Base-by-base conservation (phyloP, 1,284 basidiomycete genomes). In the Kalmanozyma brasiliensis region DNA sequence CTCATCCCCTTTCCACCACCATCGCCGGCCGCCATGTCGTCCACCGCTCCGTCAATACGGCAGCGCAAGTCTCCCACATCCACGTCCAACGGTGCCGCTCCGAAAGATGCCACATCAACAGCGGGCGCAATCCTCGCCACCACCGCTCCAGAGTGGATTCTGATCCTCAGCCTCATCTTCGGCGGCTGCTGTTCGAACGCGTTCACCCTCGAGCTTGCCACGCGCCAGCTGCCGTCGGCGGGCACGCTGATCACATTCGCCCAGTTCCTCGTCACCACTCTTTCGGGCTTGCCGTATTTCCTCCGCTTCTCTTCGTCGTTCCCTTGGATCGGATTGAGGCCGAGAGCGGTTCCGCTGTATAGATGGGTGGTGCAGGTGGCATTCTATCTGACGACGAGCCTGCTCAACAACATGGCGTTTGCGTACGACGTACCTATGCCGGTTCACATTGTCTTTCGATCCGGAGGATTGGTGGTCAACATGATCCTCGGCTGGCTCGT, bases 391-490 rank as follows among this genome's bases (percentile, higher is more conserved):
- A 82, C 86, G 8, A 87, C 93, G 53, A 93, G 90, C n/a, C 80
- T 89, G 52, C 84, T 97, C 74, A 97, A 97, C 84, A 97, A 96
- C 83, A 88, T 87, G 22, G 94, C 93, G 1, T 96, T 97, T 80
- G 91, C 88, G 4, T 93, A 65, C 48, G 83, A 87, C 58, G 90
- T 96, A 56, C 93, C 94, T 14, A 92, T 96, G 88, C 85, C 91
- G 0, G 90, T 97, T 1, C 94, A 97, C 82, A 96, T 97, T 81
- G 91, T 97, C 57, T 97, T 96, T 79, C 86, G 94, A 33, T 93
- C 91, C 73, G 93, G 91, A 1, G 94, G 93, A n/a, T 83, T 92
- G 76, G 86, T 90, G n/a, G 83, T 92, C 42, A 91, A 89, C 74
- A 88, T 93, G 87, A 37, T 90, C 9, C 84, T 93, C 55, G 92